Evolutionary conservation across 768 basidiomycete species (phyloP), one percentile per base, ranked within the genome.

Genomic region (Termitomyces sp.): DNA sequence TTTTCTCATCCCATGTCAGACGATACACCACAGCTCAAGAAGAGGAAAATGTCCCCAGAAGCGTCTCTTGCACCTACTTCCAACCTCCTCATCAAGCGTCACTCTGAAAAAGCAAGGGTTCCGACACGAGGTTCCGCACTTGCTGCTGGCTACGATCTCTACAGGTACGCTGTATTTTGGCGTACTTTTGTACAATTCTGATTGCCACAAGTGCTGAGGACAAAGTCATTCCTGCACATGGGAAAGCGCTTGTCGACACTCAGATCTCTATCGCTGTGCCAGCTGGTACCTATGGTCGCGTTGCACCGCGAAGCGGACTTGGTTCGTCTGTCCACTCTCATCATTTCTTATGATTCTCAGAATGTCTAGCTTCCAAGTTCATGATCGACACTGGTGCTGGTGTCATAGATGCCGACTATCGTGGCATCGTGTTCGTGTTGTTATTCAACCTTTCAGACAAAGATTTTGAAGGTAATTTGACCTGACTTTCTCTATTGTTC

Each of bases 341-440:
- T 34, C 5, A 26, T 39, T 15, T 37, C 49, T 51, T 8, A 54
- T 28, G 52, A 18, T 41, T 10, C 49, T 29, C 4, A 54, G 4
- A 20, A 46, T 44, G 36, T 60, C 18, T 61, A 97, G 97, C 97
- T 20, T 90, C 91, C 16, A 99, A 99, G 69, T 94, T 92, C 71
- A 94, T 93, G 86, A 98, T 98, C 58, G 92, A 95, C 68, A 98
- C 96, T 0, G 97, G 97, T 1, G 97, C 97, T 12, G 97, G 96
- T 22, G 97, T 99, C 7, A 83, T 99, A 51, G 97, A 99, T 62
- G 92, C 93, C 7, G 97, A 99, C 70, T 98, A 99, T 72, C 81
- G 97, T 54, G 97, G 97, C 22, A 77, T 85, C 13, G 83, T 99
- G 47, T 94, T 88, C 67, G 92, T 98, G 36, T 78, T 99, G 29